A percentile compares a stretch with the other conserved stretches of the same genome.
Conservation (phyloP, 495 filamentous ascomycete genomes). For the Venustampulla echinocandica region DNA sequence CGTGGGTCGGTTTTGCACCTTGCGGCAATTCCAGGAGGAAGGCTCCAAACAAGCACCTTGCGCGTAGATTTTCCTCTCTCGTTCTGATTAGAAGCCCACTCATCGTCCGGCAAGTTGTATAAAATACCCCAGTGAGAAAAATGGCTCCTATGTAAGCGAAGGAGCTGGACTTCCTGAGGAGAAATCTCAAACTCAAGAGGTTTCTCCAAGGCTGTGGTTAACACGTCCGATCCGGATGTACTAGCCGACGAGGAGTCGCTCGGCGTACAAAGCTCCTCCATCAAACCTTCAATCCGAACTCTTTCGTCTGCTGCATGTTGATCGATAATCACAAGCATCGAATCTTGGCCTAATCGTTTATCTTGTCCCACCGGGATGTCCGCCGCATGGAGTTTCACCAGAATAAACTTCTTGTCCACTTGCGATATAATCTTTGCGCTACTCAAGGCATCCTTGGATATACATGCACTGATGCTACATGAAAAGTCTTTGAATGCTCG, state of each 20-base stretch:
- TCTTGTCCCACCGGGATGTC: not conserved
- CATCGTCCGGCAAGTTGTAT: constrained; percentile 36
- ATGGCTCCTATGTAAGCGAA: constrained; percentile 41
- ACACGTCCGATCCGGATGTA: constrained; percentile 43
- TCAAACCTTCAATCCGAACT: constrained; percentile 65
- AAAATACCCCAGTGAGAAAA: constrained; percentile 67
- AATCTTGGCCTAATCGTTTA: not conserved
- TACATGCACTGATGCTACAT: constrained; percentile 28
- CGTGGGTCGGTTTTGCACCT: constrained; percentile 63
- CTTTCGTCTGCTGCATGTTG: constrained; percentile 95
- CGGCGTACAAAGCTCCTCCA: constrained; percentile 39
- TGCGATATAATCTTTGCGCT: constrained; percentile 64
- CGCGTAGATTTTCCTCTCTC: not conserved
- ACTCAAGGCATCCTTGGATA: constrained; percentile 59
- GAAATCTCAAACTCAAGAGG: constrained; percentile 56
- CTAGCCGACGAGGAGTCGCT: constrained; percentile 33
- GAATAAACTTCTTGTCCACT: constrained; percentile 84
- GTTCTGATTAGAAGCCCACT: constrained; percentile 13
- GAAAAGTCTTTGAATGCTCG: constrained; percentile 15
- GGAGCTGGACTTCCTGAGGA: constrained; percentile 45
- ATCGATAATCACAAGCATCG: constrained; percentile 68
- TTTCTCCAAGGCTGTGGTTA: constrained; percentile 33
- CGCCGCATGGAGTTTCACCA: constrained; percentile 36
- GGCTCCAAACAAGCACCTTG: constrained; percentile 39
- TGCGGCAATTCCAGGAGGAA: constrained; percentile 67